Percentiles rank a stretch among this genome's conserved stretches.
These are phyloP conservation scores for Amaranthus hypochondriacus DNA, from an alignment of 148 eudicot genomes.

Conservation along the genomic window DNA sequence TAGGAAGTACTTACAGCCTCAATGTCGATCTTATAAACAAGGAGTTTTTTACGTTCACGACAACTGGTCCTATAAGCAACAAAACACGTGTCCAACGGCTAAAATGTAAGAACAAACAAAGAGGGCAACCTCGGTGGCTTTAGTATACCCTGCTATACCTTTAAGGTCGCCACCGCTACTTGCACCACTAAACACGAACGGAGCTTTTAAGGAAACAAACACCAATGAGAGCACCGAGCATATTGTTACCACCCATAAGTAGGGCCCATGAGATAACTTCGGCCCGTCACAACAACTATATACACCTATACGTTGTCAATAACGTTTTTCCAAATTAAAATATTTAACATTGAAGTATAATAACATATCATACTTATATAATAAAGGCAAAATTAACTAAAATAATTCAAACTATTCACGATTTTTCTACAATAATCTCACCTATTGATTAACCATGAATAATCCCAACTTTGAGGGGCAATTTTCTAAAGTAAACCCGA, in stretches of 20 bases:
- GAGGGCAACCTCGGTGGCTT: conserved; percentile 44
- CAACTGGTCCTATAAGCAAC: conserved; percentile 90
- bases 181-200: conserved; percentile 47
- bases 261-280: conserved; percentile 78
- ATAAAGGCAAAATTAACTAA: too few species aligned
- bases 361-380: too few species aligned
- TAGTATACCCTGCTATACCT: conserved; percentile 11
- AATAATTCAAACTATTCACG: too few species aligned
- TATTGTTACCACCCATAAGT: conserved; percentile 56
- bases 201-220: conserved; percentile 77
- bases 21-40: conserved; percentile 77
- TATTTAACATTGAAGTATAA: too few species aligned
- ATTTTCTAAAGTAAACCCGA: too few species aligned
- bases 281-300: conserved; percentile 97
- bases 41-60: conserved; percentile 77
- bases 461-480: too few species aligned
- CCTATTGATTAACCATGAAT: too few species aligned
- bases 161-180: neutral
- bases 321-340: too few species aligned
- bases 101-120: conserved; percentile 50
- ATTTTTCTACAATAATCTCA: too few species aligned
- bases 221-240: conserved; percentile 65
- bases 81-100: conserved; percentile 63
- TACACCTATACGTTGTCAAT: conserved; percentile 46
- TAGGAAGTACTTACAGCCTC: conserved; percentile 63